Conservation (phyloP, 2,329 filamentous ascomycete species). For the Sordariomycetes sp. region DNA sequence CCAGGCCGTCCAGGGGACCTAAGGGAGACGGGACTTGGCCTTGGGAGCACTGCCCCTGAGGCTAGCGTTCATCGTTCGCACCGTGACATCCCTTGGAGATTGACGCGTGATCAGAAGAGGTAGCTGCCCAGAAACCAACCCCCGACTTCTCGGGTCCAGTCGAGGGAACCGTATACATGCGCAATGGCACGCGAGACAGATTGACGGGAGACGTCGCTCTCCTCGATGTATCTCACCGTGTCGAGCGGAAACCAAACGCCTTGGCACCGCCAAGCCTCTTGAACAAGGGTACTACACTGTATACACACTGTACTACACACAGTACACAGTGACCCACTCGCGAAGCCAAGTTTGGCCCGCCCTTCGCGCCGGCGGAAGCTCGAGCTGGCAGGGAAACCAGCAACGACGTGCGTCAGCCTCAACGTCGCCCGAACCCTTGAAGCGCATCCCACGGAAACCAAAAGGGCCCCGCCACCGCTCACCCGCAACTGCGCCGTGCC, state of each 20-base stretch:
- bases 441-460: not conserved
- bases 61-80: not conserved
- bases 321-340: not conserved
- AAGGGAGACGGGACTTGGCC: not conserved
- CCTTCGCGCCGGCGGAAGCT: not conserved
- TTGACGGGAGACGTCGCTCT: not conserved
- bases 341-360: not conserved
- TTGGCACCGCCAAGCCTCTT: not conserved
- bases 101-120: not conserved
- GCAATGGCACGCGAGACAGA: not conserved
- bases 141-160: not conserved
- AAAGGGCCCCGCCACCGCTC: not conserved
- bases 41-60: not conserved
- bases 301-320: not conserved
- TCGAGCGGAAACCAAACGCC: not conserved
- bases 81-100: not conserved
- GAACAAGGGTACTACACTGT: not conserved
- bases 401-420: not conserved
- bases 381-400: not conserved
- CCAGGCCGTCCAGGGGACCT: not conserved
- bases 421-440: not conserved
- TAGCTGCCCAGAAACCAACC: not conserved
- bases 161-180: not conserved
- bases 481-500: not conserved
- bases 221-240: not conserved